These are phyloP conservation scores for Suhomyces sp. DNA, from an alignment of 805 yeast genomes.

Conservation along the genomic window DNA sequence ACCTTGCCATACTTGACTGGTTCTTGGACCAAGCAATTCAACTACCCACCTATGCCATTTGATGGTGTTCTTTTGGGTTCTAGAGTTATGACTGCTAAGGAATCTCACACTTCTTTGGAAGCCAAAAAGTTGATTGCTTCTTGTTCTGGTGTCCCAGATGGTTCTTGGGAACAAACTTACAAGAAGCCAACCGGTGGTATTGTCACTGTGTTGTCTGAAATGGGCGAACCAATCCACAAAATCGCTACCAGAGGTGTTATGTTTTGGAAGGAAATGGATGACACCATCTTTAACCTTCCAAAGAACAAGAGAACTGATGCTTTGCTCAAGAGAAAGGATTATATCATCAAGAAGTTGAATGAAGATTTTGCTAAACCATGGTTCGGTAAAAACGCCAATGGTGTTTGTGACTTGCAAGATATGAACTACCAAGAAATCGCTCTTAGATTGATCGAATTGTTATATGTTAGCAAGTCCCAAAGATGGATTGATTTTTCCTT, in stretches of 20 bases:
- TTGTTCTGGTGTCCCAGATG: constrained; percentile 87
- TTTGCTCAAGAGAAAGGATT: constrained; percentile 75
- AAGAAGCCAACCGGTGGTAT: constrained; percentile 96
- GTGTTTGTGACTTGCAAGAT: constrained; percentile 87
- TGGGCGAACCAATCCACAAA: constrained; percentile 99
- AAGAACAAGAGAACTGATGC: constrained; percentile 83
- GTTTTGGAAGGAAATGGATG: constrained; percentile 97
- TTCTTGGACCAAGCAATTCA: constrained; percentile 83
- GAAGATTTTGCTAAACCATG: constrained; percentile 97
- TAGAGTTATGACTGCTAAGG: constrained; percentile 96
- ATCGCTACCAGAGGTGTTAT: constrained; percentile 96
- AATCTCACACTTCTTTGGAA: constrained; percentile 88
- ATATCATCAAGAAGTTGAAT: constrained; percentile 80
- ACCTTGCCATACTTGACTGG: constrained; percentile 98
- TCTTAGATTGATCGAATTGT: constrained; percentile 78
- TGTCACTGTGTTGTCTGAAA: constrained; percentile 93
- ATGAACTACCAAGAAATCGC: constrained; percentile 96
- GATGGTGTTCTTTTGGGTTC: constrained; percentile 97
- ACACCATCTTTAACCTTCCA: constrained; percentile 86
- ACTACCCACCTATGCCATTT: constrained; percentile 98
- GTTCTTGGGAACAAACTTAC: constrained; percentile 91
- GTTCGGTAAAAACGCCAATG: constrained; percentile 80
- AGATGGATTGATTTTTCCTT: constrained; percentile 88
- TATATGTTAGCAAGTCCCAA: constrained; percentile 72
- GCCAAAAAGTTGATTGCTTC: constrained; percentile 91